A percentile compares a stretch with the other conserved stretches of the same genome.
Conservation (phyloP, 768 basidiomycete species). For the Rhizopogon vulgaris region DNA sequence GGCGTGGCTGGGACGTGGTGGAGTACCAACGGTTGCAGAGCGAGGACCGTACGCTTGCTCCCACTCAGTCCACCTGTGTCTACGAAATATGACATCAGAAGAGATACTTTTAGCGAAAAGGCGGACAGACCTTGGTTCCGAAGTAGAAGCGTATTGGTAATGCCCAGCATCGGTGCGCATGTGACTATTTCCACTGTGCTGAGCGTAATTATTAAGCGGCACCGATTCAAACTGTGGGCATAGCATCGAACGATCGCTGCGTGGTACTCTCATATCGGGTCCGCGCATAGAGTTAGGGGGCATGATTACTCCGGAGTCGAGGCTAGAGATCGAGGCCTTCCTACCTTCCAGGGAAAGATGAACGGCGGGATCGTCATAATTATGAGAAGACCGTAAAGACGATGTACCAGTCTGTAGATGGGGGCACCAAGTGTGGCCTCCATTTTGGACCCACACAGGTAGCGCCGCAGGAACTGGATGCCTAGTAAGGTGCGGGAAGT, state of each 20-base stretch:
- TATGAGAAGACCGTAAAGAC: neutral
- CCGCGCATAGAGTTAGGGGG: conserved; percentile 3
- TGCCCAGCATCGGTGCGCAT: neutral
- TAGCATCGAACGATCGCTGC: neutral
- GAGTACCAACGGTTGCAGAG: neutral
- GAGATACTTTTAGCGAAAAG: neutral
- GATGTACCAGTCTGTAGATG: neutral
- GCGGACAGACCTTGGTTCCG: conserved; percentile 10
- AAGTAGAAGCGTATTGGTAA: neutral
- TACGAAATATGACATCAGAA: neutral
- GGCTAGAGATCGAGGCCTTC: conserved; percentile 7
- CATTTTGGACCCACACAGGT: conserved; percentile 2
- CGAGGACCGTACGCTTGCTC: conserved; percentile 8
- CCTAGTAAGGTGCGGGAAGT: conserved; percentile 21
- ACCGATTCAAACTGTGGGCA: conserved; percentile 1
- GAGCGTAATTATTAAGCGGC: neutral
- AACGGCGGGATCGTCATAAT: conserved; percentile 9
- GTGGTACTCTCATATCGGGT: conserved; percentile 4
- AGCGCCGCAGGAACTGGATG: conserved; percentile 20
- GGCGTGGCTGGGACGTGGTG: conserved; percentile 2
- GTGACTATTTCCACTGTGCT: neutral
- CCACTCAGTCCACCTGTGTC: conserved; percentile 14
- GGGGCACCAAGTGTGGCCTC: conserved; percentile 2
- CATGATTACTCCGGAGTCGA: conserved; percentile 8
- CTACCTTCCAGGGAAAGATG: conserved; percentile 4